Percentiles rank a stretch among this genome's conserved stretches.
Conservation (phyloP, 1,284 basidiomycete genomes). For the Tetrapyrgos nigripes region DNA sequence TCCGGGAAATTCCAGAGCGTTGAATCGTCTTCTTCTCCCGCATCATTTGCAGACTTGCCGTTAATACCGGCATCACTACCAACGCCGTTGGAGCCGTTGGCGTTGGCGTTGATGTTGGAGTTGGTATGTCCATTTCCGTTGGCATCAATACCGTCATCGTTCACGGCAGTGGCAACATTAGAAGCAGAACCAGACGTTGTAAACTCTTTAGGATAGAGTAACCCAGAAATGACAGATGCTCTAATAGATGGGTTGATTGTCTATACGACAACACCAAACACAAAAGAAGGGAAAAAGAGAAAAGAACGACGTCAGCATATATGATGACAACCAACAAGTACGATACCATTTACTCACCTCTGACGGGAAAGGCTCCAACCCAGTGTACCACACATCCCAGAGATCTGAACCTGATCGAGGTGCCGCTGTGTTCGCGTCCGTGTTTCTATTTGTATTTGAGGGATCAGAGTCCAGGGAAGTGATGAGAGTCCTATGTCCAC, state of each 20-base stretch:
- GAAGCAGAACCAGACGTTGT: slow-evolving; percentile 16
- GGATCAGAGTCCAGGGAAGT: too few relatives aligned
- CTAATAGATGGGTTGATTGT: slow-evolving; percentile 73
- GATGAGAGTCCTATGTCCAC: too few relatives aligned
- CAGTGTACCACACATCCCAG: slow-evolving; percentile 79
- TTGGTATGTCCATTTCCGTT: not conserved
- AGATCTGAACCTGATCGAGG: slow-evolving; percentile 57
- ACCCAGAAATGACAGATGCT: slow-evolving; percentile 61
- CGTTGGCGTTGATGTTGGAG: too few relatives aligned
- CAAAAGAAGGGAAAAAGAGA: slow-evolving; percentile 4
- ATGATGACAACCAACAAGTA: not conserved
- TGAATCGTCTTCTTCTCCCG: slow-evolving; percentile 26
- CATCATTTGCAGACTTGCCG: not conserved
- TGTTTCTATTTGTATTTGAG: too few relatives aligned
- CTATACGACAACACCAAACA: too few relatives aligned
- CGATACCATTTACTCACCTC: slow-evolving; percentile 50
- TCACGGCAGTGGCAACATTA: not conserved
- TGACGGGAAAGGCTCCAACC: slow-evolving; percentile 62
- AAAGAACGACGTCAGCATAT: not conserved
- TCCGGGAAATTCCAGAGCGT: slow-evolving; percentile 66
- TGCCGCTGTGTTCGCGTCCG: too few relatives aligned
- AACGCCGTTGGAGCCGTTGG: too few relatives aligned
- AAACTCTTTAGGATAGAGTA: slow-evolving; percentile 65
- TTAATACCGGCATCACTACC: not conserved
- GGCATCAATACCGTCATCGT: not conserved